phyloP scores from a whole-genome alignment of 331 rosid species.

The Arachis monticola region DNA sequence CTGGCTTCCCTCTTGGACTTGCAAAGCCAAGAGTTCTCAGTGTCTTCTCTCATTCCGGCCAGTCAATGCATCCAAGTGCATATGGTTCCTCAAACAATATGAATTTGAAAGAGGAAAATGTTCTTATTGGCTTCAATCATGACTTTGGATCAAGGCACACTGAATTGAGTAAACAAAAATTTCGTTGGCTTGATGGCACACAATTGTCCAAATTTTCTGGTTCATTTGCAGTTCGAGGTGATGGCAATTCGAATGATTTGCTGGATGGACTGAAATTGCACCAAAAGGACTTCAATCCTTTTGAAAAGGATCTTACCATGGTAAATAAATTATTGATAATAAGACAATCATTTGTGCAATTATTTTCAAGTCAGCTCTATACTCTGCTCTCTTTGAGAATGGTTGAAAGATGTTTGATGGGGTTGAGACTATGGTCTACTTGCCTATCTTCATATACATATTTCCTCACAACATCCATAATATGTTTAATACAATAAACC shows the following conservation, averaged over 20 bases:
- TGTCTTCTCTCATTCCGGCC: conserved; percentile 61
- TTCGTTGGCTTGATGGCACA: conserved; percentile 46
- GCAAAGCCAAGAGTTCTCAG: conserved; percentile 43
- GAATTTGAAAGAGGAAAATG: conserved; percentile 46
- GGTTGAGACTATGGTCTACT: conserved; percentile 23
- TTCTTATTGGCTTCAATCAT: conserved; percentile 37
- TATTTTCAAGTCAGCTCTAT: conserved; percentile 1
- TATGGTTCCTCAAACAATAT: conserved; percentile 58
- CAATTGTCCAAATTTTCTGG: conserved; percentile 70
- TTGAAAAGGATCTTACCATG: conserved; percentile 56
- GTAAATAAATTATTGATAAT: conserved; percentile 45
- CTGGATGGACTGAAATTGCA: conserved; percentile 52
- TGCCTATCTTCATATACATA: conserved; percentile 11
- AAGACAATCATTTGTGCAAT: conserved; percentile 18
- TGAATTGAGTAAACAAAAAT: conserved; percentile 56
- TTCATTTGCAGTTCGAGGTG: conserved; percentile 68
- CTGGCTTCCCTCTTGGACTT: conserved; percentile 67
- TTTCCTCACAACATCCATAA: conserved; percentile 16
- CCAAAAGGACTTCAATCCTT: conserved; percentile 53
- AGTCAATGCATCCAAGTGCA: conserved; percentile 56
- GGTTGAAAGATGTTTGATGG: conserved; percentile 20
- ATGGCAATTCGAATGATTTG: conserved; percentile 60
- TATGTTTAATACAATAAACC: not conserved
- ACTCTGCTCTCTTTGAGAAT: conserved; percentile 8
- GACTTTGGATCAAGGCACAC: conserved; percentile 43